Conservation (phyloP, 2,329 filamentous ascomycete species). For the Coniella vitis region DNA sequence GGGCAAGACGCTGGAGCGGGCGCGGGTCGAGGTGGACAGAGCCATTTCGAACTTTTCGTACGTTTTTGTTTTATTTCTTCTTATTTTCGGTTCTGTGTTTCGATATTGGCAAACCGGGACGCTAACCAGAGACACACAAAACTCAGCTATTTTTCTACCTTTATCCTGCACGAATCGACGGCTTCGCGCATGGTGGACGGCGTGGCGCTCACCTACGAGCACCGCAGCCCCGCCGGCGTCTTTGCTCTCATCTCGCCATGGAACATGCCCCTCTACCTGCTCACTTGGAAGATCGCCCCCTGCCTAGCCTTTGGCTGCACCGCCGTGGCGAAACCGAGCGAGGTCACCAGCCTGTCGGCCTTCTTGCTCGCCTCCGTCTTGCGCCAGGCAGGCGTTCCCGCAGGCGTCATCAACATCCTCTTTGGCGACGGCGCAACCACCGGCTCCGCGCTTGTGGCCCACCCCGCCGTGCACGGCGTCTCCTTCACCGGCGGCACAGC, state of each 20-base stretch:
- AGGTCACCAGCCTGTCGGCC: conserved; percentile 27
- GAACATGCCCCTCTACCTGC: conserved; percentile 30
- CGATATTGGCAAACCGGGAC: background rate
- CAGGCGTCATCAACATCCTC: conserved; percentile 27
- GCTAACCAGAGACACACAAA: background rate
- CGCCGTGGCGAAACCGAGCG: conserved; percentile 28
- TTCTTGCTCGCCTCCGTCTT: conserved; percentile 24
- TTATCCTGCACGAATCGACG: conserved; percentile 27
- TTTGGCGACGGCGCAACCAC: conserved; percentile 27
- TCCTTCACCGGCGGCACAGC: conserved; percentile 28
- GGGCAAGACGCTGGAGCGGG: conserved; percentile 27
- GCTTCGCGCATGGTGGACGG: conserved; percentile 26
- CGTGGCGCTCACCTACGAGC: conserved; percentile 27
- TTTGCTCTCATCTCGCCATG: conserved; percentile 29
- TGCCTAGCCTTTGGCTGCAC: conserved; percentile 30
- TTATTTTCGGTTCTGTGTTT: conserved; percentile 12
- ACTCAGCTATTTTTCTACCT: conserved; percentile 29
- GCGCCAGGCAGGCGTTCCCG: conserved; percentile 21
- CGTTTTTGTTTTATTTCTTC: no score
- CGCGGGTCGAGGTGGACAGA: conserved; percentile 27
- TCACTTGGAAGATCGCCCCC: conserved; percentile 30
- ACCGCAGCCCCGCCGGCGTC: conserved; percentile 27
- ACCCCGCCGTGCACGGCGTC: conserved; percentile 23
- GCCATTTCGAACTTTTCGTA: conserved; percentile 28
- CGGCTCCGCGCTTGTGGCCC: conserved; percentile 24